Base-by-base conservation (phyloP, 179 eudicot genomes). In the Camellia oleifera region DNA sequence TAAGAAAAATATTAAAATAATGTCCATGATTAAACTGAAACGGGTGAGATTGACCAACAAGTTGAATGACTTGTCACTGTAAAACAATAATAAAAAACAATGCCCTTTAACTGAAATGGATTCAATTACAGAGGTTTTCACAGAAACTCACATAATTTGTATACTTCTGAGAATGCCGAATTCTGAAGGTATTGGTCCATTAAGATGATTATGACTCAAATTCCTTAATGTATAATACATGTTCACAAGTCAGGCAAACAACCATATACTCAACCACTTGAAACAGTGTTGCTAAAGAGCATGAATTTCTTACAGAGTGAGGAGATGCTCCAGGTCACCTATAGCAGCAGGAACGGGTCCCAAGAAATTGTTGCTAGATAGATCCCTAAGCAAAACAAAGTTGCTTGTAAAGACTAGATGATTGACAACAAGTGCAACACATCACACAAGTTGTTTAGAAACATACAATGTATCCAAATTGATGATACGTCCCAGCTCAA, bases 51-150 rank as follows among this genome's bases (percentile, higher is more conserved):
- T 20, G 23, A 20, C 23, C 23, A 20, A 20, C 23, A 20, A 20
- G 82, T 91, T 91, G 80, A 78, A 87, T 62, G 92, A 89, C 76
- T 86, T 74, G 61, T 91, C 94, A 72, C 92, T 89, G 46, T 54
- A 7, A 72, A 46, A 77, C 72, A 14, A 26, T 13, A 2, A 23
- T 6, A 53, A 72, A 54, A 56, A 1, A 8, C 0, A 17, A 14
- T 14, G 18, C 32, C 65, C 9, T 20, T 48, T 32, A 26, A 32
- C 23, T 5, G 48, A 60, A 42, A 18, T 26, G 45, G 56, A 71
- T 9, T 4, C 10, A 42, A 40, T 52, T 18, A n/a, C n/a, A 46
- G 17, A 42, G 54, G 17, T 1, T 78, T 26, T 23, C 23, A 32
- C 7, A n/a, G 58, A 62, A 42, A 82, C 93, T 81, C 80, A 90